These are phyloP conservation scores for Aspergillus sp. DNA, from an alignment of 2,329 filamentous ascomycete genomes.

Conservation along the genomic window DNA sequence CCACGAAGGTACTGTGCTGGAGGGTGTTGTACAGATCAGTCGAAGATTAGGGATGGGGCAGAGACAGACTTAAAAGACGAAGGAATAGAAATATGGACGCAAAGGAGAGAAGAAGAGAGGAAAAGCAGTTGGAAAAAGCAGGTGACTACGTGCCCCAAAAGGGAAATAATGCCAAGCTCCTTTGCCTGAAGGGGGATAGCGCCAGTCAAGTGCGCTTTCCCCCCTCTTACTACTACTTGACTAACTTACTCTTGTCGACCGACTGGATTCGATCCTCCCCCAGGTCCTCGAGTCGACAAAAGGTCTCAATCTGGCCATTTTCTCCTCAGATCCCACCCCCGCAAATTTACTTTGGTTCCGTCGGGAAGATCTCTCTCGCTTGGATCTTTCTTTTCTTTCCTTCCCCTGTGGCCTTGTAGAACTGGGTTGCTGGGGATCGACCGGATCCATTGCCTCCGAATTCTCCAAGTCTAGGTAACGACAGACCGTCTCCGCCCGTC, in stretches of 20 bases:
- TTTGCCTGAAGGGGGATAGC: constrained; percentile 20
- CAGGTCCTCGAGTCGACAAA: constrained; percentile 6
- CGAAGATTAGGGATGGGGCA: not conserved
- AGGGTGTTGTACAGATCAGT: not conserved
- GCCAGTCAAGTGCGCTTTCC: constrained; percentile 23
- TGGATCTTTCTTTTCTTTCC: constrained; percentile 1
- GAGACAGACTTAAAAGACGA: not conserved
- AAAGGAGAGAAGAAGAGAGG: not conserved
- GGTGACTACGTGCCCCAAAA: not conserved
- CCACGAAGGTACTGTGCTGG: not conserved
- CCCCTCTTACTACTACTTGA: constrained; percentile 22
- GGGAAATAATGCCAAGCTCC: constrained; percentile 21
- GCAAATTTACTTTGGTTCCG: not conserved
- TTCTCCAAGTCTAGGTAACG: constrained; percentile 25
- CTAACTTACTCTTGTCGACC: constrained; percentile 3
- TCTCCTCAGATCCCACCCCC: not conserved
- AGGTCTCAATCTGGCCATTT: constrained; percentile 8
- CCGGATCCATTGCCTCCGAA: constrained; percentile 25
- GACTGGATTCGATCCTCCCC: constrained; percentile 25
- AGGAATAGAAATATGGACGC: not conserved
- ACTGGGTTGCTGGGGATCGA: constrained; percentile 23
- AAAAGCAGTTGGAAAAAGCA: not conserved
- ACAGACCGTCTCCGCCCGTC: constrained; percentile 22
- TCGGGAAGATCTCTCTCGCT: not conserved
- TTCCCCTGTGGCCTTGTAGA: constrained; percentile 17